phyloP scores from a whole-genome alignment of 768 basidiomycete species.

The Myochromella boudieri region DNA sequence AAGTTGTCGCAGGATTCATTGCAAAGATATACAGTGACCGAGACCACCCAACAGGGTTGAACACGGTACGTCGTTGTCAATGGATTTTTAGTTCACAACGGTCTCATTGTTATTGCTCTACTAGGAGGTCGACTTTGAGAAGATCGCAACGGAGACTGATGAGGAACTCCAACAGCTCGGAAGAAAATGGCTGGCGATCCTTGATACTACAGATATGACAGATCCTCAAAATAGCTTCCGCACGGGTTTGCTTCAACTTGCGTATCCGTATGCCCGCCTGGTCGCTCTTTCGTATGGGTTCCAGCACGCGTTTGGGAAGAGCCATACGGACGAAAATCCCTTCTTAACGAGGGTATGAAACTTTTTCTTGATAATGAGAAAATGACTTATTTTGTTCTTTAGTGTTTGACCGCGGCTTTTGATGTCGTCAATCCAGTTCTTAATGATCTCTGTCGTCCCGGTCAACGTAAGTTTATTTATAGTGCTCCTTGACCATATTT shows the following conservation, averaged over 20 bases:
- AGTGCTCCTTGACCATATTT: not conserved
- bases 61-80: conserved; percentile 49
- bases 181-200: conserved; percentile 54
- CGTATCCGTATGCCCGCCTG: conserved; percentile 68
- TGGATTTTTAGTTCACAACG: not conserved
- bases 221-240: conserved; percentile 60
- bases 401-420: conserved; percentile 69
- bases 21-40: conserved; percentile 72
- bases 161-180: conserved; percentile 62
- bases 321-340: conserved; percentile 57
- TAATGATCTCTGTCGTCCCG: conserved; percentile 53
- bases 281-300: conserved; percentile 73
- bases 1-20: conserved; percentile 59
- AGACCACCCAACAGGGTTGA: conserved; percentile 70
- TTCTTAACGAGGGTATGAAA: conserved; percentile 62
- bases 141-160: conserved; percentile 64
- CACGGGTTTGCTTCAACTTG: conserved; percentile 57
- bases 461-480: conserved; percentile 43
- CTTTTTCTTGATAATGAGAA: not conserved
- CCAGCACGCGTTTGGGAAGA: conserved; percentile 72
- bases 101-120: not conserved
- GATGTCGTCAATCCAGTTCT: conserved; percentile 66
- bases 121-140: conserved; percentile 64
- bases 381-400: conserved; percentile 3
- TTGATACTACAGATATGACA: conserved; percentile 51